Percentiles rank a stretch among this genome's conserved stretches.
phyloP scores from a whole-genome alignment of 257 asterid genomes.

The Craterostigma plantagineum region DNA sequence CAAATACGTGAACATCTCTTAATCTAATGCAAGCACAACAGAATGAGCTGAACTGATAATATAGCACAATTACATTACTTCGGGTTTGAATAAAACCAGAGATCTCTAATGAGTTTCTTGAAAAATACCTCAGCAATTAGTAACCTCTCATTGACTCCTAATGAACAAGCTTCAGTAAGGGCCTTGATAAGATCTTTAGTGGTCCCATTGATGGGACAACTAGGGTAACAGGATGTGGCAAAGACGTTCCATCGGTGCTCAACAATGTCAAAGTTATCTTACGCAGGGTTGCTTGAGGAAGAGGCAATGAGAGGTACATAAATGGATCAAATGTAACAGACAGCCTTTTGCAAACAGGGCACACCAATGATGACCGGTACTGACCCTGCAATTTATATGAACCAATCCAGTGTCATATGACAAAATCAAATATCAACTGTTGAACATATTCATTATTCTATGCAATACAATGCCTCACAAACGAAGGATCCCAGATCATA shows the following conservation, averaged over 20 bases:
- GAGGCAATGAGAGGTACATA: constrained; percentile 88
- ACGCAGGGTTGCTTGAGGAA: constrained; percentile 74
- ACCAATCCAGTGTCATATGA: constrained; percentile 8
- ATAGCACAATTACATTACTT: no score
- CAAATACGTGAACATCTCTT: no score
- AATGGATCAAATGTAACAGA: constrained; percentile 90
- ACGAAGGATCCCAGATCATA: no score
- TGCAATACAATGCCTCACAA: no score
- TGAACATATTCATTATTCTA: no score
- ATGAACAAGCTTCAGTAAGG: constrained; percentile 60
- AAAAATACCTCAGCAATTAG: constrained; percentile 79
- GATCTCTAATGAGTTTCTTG: not conserved
- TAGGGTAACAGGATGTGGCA: constrained; percentile 49
- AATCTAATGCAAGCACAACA: no score
- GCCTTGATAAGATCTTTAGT: constrained; percentile 65
- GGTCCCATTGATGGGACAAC: constrained; percentile 74
- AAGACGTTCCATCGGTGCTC: constrained; percentile 40
- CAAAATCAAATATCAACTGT: not conserved
- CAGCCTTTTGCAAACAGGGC: constrained; percentile 73
- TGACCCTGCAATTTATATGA: constrained; percentile 60
- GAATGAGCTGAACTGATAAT: no score
- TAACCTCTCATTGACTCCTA: constrained; percentile 51
- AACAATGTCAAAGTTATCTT: constrained; percentile 76
- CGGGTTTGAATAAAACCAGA: no score
- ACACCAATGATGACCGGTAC: constrained; percentile 75